Evolutionary conservation across 164 flowering plant genomes (phyloP), one percentile per base, ranked within the genome.

Genomic region (Annona squamosa): DNA sequence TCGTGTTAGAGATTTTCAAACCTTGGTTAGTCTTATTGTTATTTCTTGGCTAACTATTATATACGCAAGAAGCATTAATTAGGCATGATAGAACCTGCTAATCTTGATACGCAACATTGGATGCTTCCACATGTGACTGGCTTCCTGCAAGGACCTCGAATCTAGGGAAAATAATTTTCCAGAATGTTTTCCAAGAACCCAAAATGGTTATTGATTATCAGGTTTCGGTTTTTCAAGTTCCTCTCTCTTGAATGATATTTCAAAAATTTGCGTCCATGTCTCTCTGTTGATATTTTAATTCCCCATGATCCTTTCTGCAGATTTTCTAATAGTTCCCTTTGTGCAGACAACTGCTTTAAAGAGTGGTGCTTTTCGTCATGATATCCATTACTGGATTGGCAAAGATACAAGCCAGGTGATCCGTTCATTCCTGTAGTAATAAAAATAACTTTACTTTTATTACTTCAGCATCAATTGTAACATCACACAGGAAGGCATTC

Each of bases 381-480:
- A 96, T 77, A 87, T 96, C 70, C 98, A 96, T 79, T 96, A 96
- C 79, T 96, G 99, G 99, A 86, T 92, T n/a, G 99, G 99, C 46
- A 93, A 89, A 83, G 96, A 93, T 79, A 90, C 98, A 12, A 82
- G 83, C 77, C 97, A 93, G 92, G 99, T 88, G 70, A 78, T 82
- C 65, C 18, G 19, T 47, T 69, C 19, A 26, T 42, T 70, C 44
- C 63, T 74, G 52, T 46, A 16, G 10, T 63, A 26, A 26, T 26
- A 26, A 3, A 65, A 5, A 57, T 76, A 47, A 17, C 37, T 52
- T 72, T 7, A 19, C 13, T 65, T 10, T 61, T 45, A 12, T 17
- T 3, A 12, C 61, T 1, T 46, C 17, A 48, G 67, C 47, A 67
- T 7, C 68, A 69, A 16, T 12, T 17, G 67, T 18, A 69, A 52